Evolutionary conservation across 495 filamentous ascomycete species (phyloP), one percentile per base, ranked within the genome.

Genomic region (Choiromyces venosus): DNA sequence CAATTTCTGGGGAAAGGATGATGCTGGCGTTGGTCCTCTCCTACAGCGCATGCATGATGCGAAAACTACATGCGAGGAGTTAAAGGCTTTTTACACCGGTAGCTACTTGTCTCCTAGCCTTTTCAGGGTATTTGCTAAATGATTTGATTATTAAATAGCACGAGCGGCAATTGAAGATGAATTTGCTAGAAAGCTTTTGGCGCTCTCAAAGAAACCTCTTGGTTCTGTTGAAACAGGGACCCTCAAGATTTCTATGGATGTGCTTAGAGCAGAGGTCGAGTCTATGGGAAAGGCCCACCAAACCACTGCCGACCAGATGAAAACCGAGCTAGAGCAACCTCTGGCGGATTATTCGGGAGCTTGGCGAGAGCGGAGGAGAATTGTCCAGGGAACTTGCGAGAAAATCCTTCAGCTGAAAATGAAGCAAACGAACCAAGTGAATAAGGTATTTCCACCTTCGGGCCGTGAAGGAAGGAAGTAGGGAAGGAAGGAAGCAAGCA

Each of bases 1-100:
- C 84, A 98, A 99, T 82, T 99, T 99, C 84, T 99, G 96, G 96
- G 96, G 96, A 74, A 97, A 94, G 86, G 93, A 99, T 82, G 96
- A 99, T 85, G 96, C 96, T 56, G 96, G 96, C 76, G 92, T 98
- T 77, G 86, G 86, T 65, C 96, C 96, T 70, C 88, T 99, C 83
- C 87, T 99, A 61, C 93, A 96, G 81, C 94, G 96, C 81, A 96
- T 99, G 92, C 92, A 94, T 82, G 91, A 90, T 85, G 91, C 96
- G 40, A 99, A 99, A 86, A 87, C 91, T 74, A 97, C 96, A 16
- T 95, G 91, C 82, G 96, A 99, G 80, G 96, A 99, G 83, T 83
- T 99, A 68, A 93, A 93, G 80, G 84, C 87, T 16, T 99, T 98
- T 85, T 99, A 99, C 81, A 90, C 86, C 76, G 87, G 94, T 97